Conservation (phyloP, 2,329 filamentous ascomycete species). For the Penicillium sp. region DNA sequence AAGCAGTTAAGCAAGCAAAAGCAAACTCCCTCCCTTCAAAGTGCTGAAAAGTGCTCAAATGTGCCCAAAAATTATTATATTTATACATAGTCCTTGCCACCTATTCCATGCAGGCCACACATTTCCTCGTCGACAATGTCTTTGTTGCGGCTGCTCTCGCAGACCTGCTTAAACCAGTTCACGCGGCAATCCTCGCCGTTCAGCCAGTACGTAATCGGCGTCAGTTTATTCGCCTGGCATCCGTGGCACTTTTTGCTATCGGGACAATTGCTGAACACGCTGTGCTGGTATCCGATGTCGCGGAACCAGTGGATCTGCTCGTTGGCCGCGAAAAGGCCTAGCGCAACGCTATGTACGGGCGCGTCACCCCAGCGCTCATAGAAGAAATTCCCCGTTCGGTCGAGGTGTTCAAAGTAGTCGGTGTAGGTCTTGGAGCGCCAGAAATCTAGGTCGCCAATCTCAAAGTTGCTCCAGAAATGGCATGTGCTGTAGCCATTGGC, state of each 20-base stretch:
- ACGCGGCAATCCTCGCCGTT: conserved; percentile 89
- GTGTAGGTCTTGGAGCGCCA: conserved; percentile 88
- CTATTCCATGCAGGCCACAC: conserved; percentile 4
- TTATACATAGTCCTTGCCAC: neutral
- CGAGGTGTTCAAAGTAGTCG: conserved; percentile 93
- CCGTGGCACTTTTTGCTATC: conserved; percentile 90
- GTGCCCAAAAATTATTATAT: neutral
- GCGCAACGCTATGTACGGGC: conserved; percentile 88
- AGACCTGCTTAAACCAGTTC: conserved; percentile 91
- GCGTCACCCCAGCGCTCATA: conserved; percentile 99
- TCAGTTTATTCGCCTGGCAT: conserved; percentile 79
- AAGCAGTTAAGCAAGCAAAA: neutral
- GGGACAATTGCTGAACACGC: conserved; percentile 97
- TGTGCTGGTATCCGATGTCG: conserved; percentile 97
- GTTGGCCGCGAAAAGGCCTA: conserved; percentile 87
- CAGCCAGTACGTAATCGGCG: conserved; percentile 62
- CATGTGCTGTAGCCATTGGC: conserved; percentile 96
- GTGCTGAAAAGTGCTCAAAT: neutral
- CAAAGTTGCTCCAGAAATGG: conserved; percentile 99
- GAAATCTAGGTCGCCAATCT: conserved; percentile 89
- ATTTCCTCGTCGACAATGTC: conserved; percentile 8
- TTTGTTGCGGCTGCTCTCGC: conserved; percentile 10
- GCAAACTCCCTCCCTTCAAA: neutral
- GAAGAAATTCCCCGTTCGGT: conserved; percentile 93
- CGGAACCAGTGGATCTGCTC: conserved; percentile 97